Evolutionary conservation across 352 stramenopile genomes (phyloP), one percentile per base, ranked within the genome.

Genomic region (Phytophthora cactorum): DNA sequence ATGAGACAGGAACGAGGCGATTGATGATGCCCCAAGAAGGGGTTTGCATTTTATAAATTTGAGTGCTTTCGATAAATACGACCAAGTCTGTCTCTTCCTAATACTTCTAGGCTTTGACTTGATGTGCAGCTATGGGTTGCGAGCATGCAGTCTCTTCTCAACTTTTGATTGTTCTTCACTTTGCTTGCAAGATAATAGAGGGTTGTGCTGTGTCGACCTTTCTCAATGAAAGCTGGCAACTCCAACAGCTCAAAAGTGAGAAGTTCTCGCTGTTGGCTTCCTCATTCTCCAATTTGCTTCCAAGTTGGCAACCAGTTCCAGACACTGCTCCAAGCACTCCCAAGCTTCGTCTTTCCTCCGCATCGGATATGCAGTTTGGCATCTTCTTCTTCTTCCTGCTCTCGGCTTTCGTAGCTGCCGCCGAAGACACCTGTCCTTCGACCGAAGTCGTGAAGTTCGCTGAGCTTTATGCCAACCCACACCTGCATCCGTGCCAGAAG

Each of bases 281-380:
- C 34, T 74, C 69, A 77, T 63, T 77, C 53, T 71, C 41, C 69
- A 77, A 68, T 70, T 73, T 70, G 36, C 64, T 50, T 50, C 27
- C 64, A 66, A 73, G 43, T 55, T 64, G 29, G 54, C 54, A 73
- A 43, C 55, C 43, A 59, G 43, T 15, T 43, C 38, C 36, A 67
- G 41, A 66, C 27, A 52, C 28, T 34, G 22, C 22, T 3, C 47
- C 56, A 60, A 59, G 14, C 9, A 43, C 22, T 22, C 41, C 22
- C 44, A 56, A 62, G 14, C 25, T 52, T 45, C 28, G 38, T 43
- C 54, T 51, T 31, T 51, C 32, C 25, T 31, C 53, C 17, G 15
- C 22, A 22, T 22, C 22, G 22, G 22, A 22, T 22, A 78, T 78
- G 70, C 52, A 59, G 46, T 57, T 60, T 36, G 14, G 39, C 38